These are phyloP conservation scores for Candida insectalens DNA, from an alignment of 805 yeast genomes.

Conservation along the genomic window DNA sequence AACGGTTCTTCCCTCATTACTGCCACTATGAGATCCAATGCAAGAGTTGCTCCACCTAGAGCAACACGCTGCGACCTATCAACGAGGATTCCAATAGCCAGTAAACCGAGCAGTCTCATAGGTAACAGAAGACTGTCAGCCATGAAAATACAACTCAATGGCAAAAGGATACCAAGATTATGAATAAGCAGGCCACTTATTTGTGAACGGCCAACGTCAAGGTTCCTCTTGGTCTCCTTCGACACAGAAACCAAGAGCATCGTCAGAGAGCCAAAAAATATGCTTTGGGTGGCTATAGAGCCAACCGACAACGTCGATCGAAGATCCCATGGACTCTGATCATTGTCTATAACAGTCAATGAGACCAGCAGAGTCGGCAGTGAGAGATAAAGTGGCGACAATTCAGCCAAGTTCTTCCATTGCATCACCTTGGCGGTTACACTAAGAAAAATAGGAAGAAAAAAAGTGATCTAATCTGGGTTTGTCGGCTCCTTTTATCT, in stretches of 20 bases:
- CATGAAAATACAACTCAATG: constrained; percentile 13
- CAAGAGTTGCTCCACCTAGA: constrained; percentile 8
- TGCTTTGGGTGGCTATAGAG: constrained; percentile 8
- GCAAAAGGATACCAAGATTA: constrained; percentile 3
- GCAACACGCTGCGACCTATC: constrained; percentile 12
- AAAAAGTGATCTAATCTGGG: too few relatives aligned
- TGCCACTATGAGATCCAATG: constrained; percentile 8
- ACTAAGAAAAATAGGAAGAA: too few relatives aligned
- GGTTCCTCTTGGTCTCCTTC: not conserved
- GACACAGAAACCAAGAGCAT: constrained; percentile 4
- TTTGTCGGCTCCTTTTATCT: too few relatives aligned
- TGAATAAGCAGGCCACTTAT: not conserved
- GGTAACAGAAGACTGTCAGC: constrained; percentile 18
- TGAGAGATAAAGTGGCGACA: constrained; percentile 24
- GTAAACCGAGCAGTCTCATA: constrained; percentile 16
- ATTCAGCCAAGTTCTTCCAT: constrained; percentile 14
- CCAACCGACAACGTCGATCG: not conserved
- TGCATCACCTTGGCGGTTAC: not conserved
- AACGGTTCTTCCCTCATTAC: not conserved
- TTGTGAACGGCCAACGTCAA: not conserved
- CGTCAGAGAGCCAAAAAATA: constrained; percentile 17
- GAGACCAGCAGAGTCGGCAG: constrained; percentile 25
- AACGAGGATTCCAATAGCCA: constrained; percentile 14
- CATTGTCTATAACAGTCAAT: constrained; percentile 14
- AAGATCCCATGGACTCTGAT: not conserved